phyloP scores from a whole-genome alignment of 306 rosid genomes.

The Cicer pinnatifidum region DNA sequence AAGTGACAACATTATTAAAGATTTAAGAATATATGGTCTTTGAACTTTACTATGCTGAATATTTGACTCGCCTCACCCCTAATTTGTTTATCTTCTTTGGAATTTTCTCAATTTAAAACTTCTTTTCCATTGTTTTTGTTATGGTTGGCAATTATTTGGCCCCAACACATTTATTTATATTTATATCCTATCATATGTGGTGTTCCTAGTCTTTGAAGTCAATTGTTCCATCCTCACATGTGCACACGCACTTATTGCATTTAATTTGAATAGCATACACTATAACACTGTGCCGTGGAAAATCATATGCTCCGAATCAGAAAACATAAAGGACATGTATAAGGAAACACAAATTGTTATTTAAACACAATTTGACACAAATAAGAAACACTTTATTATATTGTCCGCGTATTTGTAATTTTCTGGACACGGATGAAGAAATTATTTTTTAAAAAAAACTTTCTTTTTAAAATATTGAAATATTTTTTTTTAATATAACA shows the following conservation, averaged over 20 bases:
- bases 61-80: constrained; percentile 20
- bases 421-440: too few relatives aligned
- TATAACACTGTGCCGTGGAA: not conserved
- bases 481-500: too few relatives aligned
- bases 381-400: too few relatives aligned
- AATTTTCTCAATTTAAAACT: constrained; percentile 36
- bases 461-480: too few relatives aligned
- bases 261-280: constrained; percentile 23
- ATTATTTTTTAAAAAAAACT: too few relatives aligned
- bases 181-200: constrained; percentile 16
- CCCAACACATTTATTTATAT: constrained; percentile 24
- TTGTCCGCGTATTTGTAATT: too few relatives aligned
- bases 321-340: too few relatives aligned
- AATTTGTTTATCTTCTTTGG: constrained; percentile 22
- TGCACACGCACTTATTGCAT: constrained; percentile 1
- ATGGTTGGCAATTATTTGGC: constrained; percentile 25
- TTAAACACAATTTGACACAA: too few relatives aligned
- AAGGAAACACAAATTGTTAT: too few relatives aligned
- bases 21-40: constrained; percentile 45
- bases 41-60: constrained; percentile 27
- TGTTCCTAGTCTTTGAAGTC: constrained; percentile 34
- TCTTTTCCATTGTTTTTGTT: not conserved
- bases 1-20: constrained; percentile 38
- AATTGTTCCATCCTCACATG: constrained; percentile 38
- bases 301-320: not conserved